Percentiles rank a stretch among this genome's conserved stretches.
Evolutionary conservation across 257 asterid species (phyloP).

Genomic region (Solanum virginianum): DNA sequence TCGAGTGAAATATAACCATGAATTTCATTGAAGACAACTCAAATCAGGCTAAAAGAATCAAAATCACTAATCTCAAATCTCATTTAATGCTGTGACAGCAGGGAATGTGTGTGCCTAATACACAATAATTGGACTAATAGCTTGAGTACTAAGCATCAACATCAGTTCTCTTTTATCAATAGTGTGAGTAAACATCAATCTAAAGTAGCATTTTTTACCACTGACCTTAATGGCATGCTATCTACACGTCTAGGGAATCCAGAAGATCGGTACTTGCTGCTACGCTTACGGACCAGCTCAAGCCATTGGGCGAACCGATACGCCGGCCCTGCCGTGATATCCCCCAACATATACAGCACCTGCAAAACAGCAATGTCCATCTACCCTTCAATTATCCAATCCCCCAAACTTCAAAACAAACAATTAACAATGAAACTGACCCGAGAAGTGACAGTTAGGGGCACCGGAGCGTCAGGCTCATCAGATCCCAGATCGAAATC

Average conservation of each 20-base stretch:
- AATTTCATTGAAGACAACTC: background rate
- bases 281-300: slow-evolving; percentile 94
- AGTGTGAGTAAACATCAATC: background rate
- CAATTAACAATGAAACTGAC: slow-evolving; percentile 10
- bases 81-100: background rate
- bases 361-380: slow-evolving; percentile 17
- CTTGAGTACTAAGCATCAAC: background rate
- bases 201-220: background rate
- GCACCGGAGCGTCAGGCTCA: slow-evolving; percentile 74
- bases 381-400: background rate
- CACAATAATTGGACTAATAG: background rate
- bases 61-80: background rate
- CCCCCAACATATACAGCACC: slow-evolving; percentile 98
- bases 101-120: background rate
- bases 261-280: slow-evolving; percentile 71
- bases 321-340: slow-evolving; percentile 89
- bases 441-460: slow-evolving; percentile 94
- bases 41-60: background rate
- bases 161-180: background rate
- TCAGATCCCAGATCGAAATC: slow-evolving; percentile 58
- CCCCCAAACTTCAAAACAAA: background rate
- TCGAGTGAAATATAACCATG: background rate
- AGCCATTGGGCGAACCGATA: slow-evolving; percentile 92
- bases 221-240: slow-evolving; percentile 63
- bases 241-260: slow-evolving; percentile 68